Base-by-base conservation (phyloP, 2,329 filamentous ascomycete genomes). In the Aspergillus felis region DNA sequence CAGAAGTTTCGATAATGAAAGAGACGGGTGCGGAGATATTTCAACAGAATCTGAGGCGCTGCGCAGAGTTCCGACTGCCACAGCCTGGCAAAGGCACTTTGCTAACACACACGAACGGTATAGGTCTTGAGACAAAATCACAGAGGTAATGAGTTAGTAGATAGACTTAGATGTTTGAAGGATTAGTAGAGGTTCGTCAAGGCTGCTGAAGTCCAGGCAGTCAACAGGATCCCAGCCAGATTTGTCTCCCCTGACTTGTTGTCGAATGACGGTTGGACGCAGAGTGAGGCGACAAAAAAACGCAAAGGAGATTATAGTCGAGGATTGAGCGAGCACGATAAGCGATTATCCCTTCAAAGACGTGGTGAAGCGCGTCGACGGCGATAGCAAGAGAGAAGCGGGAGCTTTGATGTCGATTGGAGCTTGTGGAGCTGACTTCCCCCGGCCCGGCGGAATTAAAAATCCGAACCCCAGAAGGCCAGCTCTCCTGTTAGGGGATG, bases 11-110 rank as follows among this genome's bases (percentile, higher is more conserved):
- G 53, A 50, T 57, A 53, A 63, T 59, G 50, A 53, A 62, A 59
- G 63, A 53, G 59, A 57, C 51, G 55, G 50, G 55, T 59, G 47
- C 60, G 51, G 55, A 55, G 47, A 55, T 59, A 64, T 64, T 63
- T 63, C 62, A 63, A 68, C 64, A 66, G 50, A 57, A 58, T 54
- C 61, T 56, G 61, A 59, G 63, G 61, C 59, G 60, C 55, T 42
- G 53, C 62, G 57, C 61, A 57, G 49, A 44, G 49, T 55, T 55
- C 57, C 57, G 53, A 57, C 64, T 58, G 59, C 61, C 65, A 66
- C 65, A 67, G 64, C 51, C 55, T 61, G 57, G 62, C 62, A 61
- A 38, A 57, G 58, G 28, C 54, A 53, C 42, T 52, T 55, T 53
- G 59, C 61, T 62, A 63, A 52, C 57, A 56, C 59, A 63, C 64